Conservation (phyloP, 2,329 filamentous ascomycete genomes). For the Aspergillus pseudoviridinutans region DNA sequence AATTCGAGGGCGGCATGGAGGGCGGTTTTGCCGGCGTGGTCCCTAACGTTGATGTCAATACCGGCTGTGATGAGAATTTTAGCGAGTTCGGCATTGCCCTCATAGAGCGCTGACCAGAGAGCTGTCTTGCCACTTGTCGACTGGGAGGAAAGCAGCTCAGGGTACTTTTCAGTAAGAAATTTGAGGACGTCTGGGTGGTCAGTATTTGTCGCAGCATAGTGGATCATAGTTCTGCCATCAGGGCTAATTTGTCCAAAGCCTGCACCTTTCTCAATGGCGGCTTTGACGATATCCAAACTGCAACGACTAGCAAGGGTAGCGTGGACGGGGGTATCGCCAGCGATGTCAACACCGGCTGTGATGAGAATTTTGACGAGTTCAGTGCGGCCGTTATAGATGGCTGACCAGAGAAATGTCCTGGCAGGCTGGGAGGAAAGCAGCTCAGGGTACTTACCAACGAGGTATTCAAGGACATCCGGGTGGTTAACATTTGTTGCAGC, state of each 20-base stretch:
- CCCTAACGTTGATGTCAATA: conserved; percentile 1
- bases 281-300: background rate
- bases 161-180: background rate
- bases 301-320: background rate
- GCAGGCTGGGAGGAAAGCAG: background rate
- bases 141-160: background rate
- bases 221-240: background rate
- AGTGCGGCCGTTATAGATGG: background rate
- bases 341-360: background rate
- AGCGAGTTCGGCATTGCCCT: background rate
- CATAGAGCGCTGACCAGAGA: background rate
- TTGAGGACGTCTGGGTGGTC: background rate
- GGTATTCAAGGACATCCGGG: background rate
- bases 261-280: conserved; percentile 1
- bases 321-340: too few relatives aligned
- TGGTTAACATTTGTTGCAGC: background rate
- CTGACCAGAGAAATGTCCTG: conserved; percentile 3
- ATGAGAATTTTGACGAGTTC: background rate
- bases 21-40: background rate
- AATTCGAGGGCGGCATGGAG: background rate
- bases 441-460: background rate
- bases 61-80: background rate
- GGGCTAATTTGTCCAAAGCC: background rate
- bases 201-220: background rate
- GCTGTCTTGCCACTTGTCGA: conserved; percentile 1